These are phyloP conservation scores for Alternaria tenuissima DNA, from an alignment of 2,329 filamentous ascomycete species.

Conservation along the genomic window DNA sequence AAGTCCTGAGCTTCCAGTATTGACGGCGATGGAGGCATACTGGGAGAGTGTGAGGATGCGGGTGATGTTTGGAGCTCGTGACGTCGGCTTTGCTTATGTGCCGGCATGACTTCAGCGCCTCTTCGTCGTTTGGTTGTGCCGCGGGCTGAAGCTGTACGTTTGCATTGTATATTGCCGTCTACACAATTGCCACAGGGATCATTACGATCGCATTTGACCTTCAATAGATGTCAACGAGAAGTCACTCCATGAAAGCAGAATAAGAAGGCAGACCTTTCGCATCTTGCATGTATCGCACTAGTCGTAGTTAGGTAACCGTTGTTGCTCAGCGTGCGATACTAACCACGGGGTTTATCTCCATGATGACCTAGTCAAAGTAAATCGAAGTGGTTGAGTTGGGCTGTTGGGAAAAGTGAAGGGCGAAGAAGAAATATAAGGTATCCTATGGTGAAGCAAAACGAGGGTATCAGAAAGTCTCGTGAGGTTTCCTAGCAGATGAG, in stretches of 20 bases:
- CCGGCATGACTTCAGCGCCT: constrained; percentile 1
- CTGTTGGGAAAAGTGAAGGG: no score
- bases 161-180: constrained; percentile 30
- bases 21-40: constrained; percentile 22
- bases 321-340: neutral
- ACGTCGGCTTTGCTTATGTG: constrained; percentile 1
- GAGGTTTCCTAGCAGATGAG: neutral
- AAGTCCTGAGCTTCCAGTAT: constrained; percentile 28
- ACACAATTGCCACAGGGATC: constrained; percentile 36
- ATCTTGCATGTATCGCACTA: neutral
- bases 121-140: constrained; percentile 18
- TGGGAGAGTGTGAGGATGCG: constrained; percentile 16
- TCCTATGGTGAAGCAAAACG: no score
- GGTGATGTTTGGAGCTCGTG: constrained; percentile 8
- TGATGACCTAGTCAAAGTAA: neutral
- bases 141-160: constrained; percentile 19
- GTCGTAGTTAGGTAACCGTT: neutral
- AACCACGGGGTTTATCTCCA: neutral
- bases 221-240: neutral
- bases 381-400: no score
- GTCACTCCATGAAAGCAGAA: neutral
- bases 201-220: constrained; percentile 32
- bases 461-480: no score
- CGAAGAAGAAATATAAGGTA: no score
- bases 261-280: neutral